A percentile compares a stretch with the other conserved stretches of the same genome.
These are phyloP conservation scores for Talaromyces sp. DNA, from an alignment of 2,329 filamentous ascomycete genomes.

Conservation along the genomic window DNA sequence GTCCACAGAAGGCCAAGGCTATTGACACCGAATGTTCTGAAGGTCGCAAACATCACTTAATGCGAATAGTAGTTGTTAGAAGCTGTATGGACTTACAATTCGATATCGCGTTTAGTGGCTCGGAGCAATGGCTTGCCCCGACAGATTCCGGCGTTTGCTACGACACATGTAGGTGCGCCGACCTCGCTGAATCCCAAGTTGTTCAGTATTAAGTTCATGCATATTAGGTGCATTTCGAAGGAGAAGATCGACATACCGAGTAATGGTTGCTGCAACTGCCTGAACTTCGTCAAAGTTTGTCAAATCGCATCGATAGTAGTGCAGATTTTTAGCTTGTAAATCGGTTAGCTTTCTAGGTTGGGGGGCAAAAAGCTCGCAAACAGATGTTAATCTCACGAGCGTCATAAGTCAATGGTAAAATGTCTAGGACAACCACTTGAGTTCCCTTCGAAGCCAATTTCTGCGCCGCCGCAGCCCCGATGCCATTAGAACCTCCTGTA, in stretches of 20 bases:
- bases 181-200: background rate
- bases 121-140: constrained; percentile 9
- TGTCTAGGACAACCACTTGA: constrained; percentile 3
- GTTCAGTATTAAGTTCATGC: background rate
- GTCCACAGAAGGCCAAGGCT: constrained; percentile 65
- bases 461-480: constrained; percentile 8
- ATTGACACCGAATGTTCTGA: constrained; percentile 66
- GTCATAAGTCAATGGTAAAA: constrained; percentile 9
- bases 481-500: constrained; percentile 12
- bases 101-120: constrained; percentile 7
- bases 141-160: constrained; percentile 11
- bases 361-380: background rate
- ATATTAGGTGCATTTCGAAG: background rate
- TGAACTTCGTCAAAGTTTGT: constrained; percentile 6
- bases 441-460: background rate
- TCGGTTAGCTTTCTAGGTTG: background rate
- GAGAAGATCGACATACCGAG: background rate
- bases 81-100: background rate
- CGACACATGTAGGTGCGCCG: constrained; percentile 5
- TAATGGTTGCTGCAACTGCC: background rate
- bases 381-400: background rate
- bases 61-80: background rate
- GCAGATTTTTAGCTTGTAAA: background rate
- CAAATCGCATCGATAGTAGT: constrained; percentile 12
- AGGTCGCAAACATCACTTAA: background rate